Evolutionary conservation across 257 asterid species (phyloP), one percentile per base, ranked within the genome.

Genomic region (Gentiana macrophylla): DNA sequence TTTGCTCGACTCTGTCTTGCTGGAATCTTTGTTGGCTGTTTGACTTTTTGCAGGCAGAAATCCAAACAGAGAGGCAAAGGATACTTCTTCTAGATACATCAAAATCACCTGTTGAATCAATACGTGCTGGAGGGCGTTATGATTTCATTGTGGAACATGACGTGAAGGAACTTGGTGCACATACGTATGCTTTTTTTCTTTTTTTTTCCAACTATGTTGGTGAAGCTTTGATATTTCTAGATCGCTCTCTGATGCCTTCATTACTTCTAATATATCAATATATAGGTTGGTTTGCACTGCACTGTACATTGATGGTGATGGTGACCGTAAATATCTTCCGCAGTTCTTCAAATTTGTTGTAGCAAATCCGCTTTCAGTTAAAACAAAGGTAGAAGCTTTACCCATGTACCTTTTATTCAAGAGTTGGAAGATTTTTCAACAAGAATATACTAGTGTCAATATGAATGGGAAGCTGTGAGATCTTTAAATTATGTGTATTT

Each of bases 61-160:
- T 91, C 61, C 98, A 91, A 74, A 91, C 98, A 41, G 98, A 88
- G 78, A 83, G 86, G 62, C 98, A 91, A 81, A 79, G 95, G 67
- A 77, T 91, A 64, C 83, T 91, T 72, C 94, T 91, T 61, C 70
- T 81, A 69, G 98, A 91, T 77, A 85, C 97, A 47, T 74, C 98
- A 52, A 92, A 92, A 74, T 70, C 98, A 41, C 95, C 94, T 2
- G 95, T 92, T 50, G 97, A 92, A 63, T 83, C 97, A 35, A 80
- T 92, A 64, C 88, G 98, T 68, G 94, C 95, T 55, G 89, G 94
- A 63, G 98, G 98, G 41, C 95, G 94, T 48, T 92, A 88, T 71
- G 97, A 92, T 83, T 92, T 92, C 80, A 92, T 88, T 52, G 98
- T 92, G 72, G 98, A 92, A 62, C 97, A 92, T 75, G 98, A 92